phyloP scores from a whole-genome alignment of 2,329 filamentous ascomycete species.

The Dryadomyces sulphureus region DNA sequence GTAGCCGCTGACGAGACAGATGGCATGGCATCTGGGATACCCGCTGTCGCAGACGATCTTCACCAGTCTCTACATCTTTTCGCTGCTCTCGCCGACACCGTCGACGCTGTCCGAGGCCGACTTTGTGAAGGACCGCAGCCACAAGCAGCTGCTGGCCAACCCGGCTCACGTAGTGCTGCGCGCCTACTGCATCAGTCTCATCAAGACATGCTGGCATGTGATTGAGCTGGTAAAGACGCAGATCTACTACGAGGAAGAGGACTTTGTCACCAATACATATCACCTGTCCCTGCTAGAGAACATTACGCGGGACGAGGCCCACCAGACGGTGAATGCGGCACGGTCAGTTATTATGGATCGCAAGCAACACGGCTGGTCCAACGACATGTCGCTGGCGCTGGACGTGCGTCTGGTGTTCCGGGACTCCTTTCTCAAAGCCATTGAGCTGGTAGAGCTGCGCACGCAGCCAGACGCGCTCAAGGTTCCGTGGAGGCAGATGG shows the following conservation, averaged over 20 bases:
- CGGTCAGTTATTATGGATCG: slow-evolving; percentile 32
- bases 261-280: slow-evolving; percentile 88
- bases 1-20: slow-evolving; percentile 31
- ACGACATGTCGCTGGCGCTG: slow-evolving; percentile 39
- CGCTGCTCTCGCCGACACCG: slow-evolving; percentile 58
- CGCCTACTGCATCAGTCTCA: slow-evolving; percentile 70
- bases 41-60: slow-evolving; percentile 89
- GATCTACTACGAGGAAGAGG: slow-evolving; percentile 94
- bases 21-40: slow-evolving; percentile 95
- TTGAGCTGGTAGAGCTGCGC: slow-evolving; percentile 31
- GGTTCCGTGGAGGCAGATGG: slow-evolving; percentile 36
- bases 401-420: slow-evolving; percentile 52
- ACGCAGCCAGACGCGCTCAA: slow-evolving; percentile 30
- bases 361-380: slow-evolving; percentile 18
- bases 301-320: slow-evolving; percentile 42
- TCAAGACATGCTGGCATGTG: slow-evolving; percentile 72
- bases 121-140: slow-evolving; percentile 34
- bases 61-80: slow-evolving; percentile 82
- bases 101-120: slow-evolving; percentile 47
- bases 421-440: slow-evolving; percentile 42
- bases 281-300: slow-evolving; percentile 59
- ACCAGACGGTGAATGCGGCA: slow-evolving; percentile 37
- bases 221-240: slow-evolving; percentile 66
- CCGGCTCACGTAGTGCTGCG: slow-evolving; percentile 46
- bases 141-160: slow-evolving; percentile 19